phyloP scores from a whole-genome alignment of 495 filamentous ascomycete species.

The Penicillium lividum region DNA sequence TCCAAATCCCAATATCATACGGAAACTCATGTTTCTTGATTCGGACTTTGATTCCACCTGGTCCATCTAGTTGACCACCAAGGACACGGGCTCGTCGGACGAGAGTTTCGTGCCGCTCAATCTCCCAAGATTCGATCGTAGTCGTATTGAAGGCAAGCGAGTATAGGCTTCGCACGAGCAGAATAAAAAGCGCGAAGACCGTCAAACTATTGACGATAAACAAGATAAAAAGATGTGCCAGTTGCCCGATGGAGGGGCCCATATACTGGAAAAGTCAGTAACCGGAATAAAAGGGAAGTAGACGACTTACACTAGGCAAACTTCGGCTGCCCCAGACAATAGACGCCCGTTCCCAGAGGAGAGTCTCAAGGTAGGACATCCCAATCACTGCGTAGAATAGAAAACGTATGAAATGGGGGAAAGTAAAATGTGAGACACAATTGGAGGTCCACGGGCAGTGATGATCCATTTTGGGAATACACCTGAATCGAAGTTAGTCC shows the following conservation, averaged over 20 bases:
- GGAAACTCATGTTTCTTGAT: slow-evolving; percentile 78
- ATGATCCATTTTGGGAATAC: slow-evolving; percentile 97
- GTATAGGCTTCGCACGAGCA: slow-evolving; percentile 63
- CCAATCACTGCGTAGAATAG: slow-evolving; percentile 72
- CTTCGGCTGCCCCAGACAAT: slow-evolving; percentile 66
- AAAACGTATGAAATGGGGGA: slow-evolving; percentile 90
- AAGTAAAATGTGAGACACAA: slow-evolving; percentile 88
- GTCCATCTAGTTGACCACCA: slow-evolving; percentile 61
- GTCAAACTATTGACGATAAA: slow-evolving; percentile 60
- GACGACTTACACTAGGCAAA: slow-evolving; percentile 61
- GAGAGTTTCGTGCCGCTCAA: slow-evolving; percentile 79
- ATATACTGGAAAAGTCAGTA: slow-evolving; percentile 59
- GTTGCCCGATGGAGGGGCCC: slow-evolving; percentile 64
- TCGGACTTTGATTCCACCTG: slow-evolving; percentile 55
- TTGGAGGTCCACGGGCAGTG: slow-evolving; percentile 96
- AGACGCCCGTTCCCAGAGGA: slow-evolving; percentile 58
- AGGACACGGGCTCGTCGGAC: slow-evolving; percentile 58
- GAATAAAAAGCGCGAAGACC: slow-evolving; percentile 63
- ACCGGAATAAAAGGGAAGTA: not conserved
- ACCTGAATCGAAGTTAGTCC: slow-evolving; percentile 49
- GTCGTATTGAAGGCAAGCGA: slow-evolving; percentile 64
- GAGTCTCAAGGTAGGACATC: slow-evolving; percentile 63
- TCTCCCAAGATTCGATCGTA: slow-evolving; percentile 92
- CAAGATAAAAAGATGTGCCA: slow-evolving; percentile 68
- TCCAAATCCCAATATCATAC: slow-evolving; percentile 87